These are phyloP conservation scores for Coniophora puteana DNA, from an alignment of 1,284 basidiomycete species.

Conservation along the genomic window DNA sequence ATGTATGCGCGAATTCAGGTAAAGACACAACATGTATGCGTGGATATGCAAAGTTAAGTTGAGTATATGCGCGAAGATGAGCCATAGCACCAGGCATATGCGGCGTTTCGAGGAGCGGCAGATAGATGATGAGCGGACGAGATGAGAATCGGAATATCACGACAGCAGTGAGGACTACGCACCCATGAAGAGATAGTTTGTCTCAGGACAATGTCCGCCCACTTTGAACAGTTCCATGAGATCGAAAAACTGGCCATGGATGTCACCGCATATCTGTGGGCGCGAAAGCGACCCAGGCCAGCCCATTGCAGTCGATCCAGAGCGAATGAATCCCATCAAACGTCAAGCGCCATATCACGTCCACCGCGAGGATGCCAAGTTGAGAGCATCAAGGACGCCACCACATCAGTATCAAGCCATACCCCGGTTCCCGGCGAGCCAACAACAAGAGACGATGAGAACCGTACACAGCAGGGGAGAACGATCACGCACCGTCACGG, in stretches of 20 bases:
- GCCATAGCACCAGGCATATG: background rate
- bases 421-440: too few species aligned
- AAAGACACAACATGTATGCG: too few species aligned
- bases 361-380: too few species aligned
- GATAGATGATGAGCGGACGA: constrained; percentile 10
- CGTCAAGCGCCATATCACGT: too few species aligned
- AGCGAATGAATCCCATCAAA: too few species aligned
- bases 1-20: too few species aligned
- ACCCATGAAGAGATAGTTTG: constrained; percentile 99
- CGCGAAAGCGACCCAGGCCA: background rate
- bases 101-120: constrained; percentile 2
- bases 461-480: too few species aligned
- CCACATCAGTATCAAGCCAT: too few species aligned
- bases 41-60: too few species aligned
- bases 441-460: too few species aligned
- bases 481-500: constrained; percentile 91
- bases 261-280: constrained; percentile 93
- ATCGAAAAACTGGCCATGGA: constrained; percentile 98
- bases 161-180: constrained; percentile 23
- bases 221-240: constrained; percentile 96
- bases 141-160: constrained; percentile 1
- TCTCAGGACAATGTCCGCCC: constrained; percentile 93
- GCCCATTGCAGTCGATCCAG: background rate
- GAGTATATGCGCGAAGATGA: background rate
- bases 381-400: too few species aligned